Percentiles rank a stretch among this genome's conserved stretches.
phyloP scores from a whole-genome alignment of 1,284 basidiomycete species.

The Lignosus rhinocerotis region DNA sequence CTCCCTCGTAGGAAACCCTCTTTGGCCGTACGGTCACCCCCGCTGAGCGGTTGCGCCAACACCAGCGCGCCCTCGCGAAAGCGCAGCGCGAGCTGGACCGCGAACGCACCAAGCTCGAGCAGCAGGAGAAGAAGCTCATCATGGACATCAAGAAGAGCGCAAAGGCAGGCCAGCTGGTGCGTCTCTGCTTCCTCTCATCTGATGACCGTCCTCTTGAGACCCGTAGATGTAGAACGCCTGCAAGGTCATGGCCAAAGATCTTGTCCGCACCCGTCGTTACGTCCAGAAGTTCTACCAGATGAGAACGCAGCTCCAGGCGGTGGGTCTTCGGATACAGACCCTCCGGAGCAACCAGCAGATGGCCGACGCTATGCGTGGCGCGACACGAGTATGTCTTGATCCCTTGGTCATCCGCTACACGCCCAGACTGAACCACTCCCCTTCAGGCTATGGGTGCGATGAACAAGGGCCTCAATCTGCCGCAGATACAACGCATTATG shows the following conservation, averaged over 20 bases:
- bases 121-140: conserved; percentile 92
- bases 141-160: conserved; percentile 96
- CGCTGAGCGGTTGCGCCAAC: conserved; percentile 93
- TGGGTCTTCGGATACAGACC: conserved; percentile 94
- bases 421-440: not conserved
- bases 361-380: conserved; percentile 99
- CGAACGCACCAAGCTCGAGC: conserved; percentile 92
- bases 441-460: conserved; percentile 94
- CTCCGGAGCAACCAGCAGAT: conserved; percentile 97
- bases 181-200: conserved; percentile 24
- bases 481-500: conserved; percentile 95
- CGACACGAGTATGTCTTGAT: conserved; percentile 74
- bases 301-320: conserved; percentile 97
- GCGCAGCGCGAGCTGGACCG: conserved; percentile 97
- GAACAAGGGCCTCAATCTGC: conserved; percentile 95
- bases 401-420: not conserved
- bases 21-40: conserved; percentile 95
- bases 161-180: conserved; percentile 92
- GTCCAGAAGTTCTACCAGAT: conserved; percentile 99
- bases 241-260: conserved; percentile 99
- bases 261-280: conserved; percentile 93
- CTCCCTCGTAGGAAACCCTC: conserved; percentile 73
- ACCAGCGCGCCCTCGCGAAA: conserved; percentile 94
- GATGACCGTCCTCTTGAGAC: conserved; percentile 10
- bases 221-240: conserved; percentile 76